Evolutionary conservation across 2,329 filamentous ascomycete genomes (phyloP), one percentile per base, ranked within the genome.

Genomic region (Talaromyces islandicus): DNA sequence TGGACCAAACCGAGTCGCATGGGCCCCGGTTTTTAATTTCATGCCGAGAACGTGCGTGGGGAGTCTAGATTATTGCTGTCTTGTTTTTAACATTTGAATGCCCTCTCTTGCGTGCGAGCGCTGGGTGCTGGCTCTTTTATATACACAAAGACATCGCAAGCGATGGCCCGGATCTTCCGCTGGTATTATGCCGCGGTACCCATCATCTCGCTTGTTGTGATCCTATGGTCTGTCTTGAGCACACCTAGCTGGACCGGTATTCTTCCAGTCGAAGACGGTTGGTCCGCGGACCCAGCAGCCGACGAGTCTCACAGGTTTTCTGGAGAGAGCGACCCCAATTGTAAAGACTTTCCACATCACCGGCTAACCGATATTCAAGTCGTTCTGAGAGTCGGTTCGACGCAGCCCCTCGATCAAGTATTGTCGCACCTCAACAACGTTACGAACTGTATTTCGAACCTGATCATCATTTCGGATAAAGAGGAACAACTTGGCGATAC

Each of bases 381-480:
- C 17, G 73, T 85, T 12, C 73, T 87, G 62, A 81, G 81, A 64
- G 86, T 84, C 0, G 84, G 83, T 59, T 82, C 83, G 24, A 83
- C 82, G 12, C 83, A 86, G 65, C 77, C 82, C 14, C 70, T 75
- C 57, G 77, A 81, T 27, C 84, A 85, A 67, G 76, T 86, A 4
- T 81, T 82, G 1, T 71, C 78, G 3, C 83, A 85, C 65, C 77
- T 85, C 62, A 68, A 76, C 51, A 83, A 81, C 2, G 82, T 82
- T 0, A 74, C 86, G n/a, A 75, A 76, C 61, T 86, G 84, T 71
- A 77, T 83, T 51, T 79, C 81, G 41, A 72, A 84, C 68, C 81
- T 79, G 57, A 77, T 80, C 57, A 80, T 87, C 67, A 84, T 84
- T 71, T 86, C 83, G 63, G 84, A 86, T 69, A 81, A 81, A 58